Conservation (phyloP, 305 asterid species). For the Fraxinus sp. region DNA sequence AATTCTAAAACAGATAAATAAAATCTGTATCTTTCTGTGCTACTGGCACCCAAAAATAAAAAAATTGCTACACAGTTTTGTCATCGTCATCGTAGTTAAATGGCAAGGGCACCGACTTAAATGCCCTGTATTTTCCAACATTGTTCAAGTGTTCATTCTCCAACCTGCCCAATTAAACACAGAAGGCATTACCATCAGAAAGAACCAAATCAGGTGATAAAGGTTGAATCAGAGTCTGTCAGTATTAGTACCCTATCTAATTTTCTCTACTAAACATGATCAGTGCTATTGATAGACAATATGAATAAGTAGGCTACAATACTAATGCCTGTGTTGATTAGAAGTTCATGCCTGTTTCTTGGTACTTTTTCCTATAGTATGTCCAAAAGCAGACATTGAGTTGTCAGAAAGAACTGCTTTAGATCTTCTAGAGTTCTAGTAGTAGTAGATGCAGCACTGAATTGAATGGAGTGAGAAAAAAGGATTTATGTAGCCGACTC, state of each 20-base stretch:
- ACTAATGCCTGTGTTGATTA: neutral
- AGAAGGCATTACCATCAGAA: constrained; percentile 1
- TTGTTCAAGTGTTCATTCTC: constrained; percentile 51
- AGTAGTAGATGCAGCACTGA: neutral
- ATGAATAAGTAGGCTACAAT: neutral
- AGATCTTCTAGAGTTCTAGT: neutral
- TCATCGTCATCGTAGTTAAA: constrained; percentile 39
- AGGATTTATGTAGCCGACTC: neutral
- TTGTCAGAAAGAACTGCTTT: neutral
- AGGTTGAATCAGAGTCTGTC: neutral
- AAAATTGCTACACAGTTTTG: constrained; percentile 17
- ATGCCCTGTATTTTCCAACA: constrained; percentile 43
- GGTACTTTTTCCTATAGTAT: neutral
- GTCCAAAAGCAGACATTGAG: neutral
- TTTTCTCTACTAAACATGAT: neutral
- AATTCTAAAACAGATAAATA: neutral
- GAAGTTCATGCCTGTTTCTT: neutral
- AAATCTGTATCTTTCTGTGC: neutral
- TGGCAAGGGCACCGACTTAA: constrained; percentile 44
- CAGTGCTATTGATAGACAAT: neutral
- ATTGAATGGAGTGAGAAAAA: neutral
- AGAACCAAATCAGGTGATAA: neutral
- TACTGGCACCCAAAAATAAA: neutral
- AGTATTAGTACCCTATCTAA: neutral
- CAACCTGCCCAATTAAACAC: constrained; percentile 29